Evolutionary conservation across 2,329 filamentous ascomycete genomes (phyloP).

Genomic region (Aspergillus sp.): DNA sequence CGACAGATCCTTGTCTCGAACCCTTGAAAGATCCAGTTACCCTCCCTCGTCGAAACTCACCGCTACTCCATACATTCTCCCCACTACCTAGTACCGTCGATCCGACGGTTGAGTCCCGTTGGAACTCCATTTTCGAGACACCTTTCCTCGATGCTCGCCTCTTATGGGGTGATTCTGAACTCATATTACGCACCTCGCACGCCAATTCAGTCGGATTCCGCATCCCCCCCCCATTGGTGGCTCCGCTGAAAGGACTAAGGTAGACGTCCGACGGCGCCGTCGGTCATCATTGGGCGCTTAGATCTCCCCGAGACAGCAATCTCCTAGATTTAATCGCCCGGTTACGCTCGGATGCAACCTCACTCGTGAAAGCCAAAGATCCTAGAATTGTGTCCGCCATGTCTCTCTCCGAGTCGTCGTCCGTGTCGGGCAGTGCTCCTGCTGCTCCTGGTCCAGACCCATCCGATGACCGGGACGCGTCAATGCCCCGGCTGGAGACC

Average conservation of each 20-base stretch:
- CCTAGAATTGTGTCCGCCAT: conserved; percentile 17
- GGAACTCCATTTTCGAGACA: background rate
- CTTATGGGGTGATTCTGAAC: conserved; percentile 13
- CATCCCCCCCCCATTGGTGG: background rate
- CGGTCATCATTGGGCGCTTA: background rate
- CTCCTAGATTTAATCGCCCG: background rate
- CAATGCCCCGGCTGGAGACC: conserved; percentile 60
- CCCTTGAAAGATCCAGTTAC: background rate
- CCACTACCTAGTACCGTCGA: background rate
- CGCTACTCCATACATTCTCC: conserved; percentile 3
- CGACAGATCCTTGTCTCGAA: background rate
- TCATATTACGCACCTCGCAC: conserved; percentile 7
- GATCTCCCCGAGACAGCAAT: background rate
- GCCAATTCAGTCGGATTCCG: conserved; percentile 1
- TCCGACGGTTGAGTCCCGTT: conserved; percentile 1
- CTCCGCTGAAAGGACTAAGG: background rate
- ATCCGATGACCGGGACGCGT: conserved; percentile 15
- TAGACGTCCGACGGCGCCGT: background rate
- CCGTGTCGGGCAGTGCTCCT: conserved; percentile 19
- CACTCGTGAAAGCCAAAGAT: background rate
- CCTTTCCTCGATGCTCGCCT: background rate
- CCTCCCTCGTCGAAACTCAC: background rate
- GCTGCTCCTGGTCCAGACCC: conserved; percentile 12
- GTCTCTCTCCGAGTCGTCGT: conserved; percentile 34
- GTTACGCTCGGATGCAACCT: background rate